A percentile compares a stretch with the other conserved stretches of the same genome.
Evolutionary conservation across 768 basidiomycete species (phyloP).

Genomic region (Amanita rimosa): DNA sequence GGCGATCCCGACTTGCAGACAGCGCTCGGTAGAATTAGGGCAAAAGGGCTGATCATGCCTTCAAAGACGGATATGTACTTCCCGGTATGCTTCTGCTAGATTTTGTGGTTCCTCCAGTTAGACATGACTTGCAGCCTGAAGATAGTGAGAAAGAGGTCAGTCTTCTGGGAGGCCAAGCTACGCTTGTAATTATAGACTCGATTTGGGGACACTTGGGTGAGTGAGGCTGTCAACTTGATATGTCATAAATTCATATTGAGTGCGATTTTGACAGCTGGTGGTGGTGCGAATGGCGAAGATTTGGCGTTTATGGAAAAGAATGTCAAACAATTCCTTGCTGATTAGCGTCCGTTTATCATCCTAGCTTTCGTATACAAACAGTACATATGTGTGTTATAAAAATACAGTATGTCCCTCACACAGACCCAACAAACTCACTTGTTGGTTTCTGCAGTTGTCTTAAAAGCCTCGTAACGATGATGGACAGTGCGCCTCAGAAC

Average conservation of each 20-base stretch:
- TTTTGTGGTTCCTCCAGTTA: not conserved
- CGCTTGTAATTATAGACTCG: slow-evolving; percentile 40
- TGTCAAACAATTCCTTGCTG: slow-evolving; percentile 30
- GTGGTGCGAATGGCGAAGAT: slow-evolving; percentile 27
- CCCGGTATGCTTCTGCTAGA: slow-evolving; percentile 20
- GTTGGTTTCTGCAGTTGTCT: too few species aligned
- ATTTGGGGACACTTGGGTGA: slow-evolving; percentile 48
- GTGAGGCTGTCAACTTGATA: slow-evolving; percentile 5
- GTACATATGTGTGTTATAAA: too few species aligned
- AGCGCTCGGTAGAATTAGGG: slow-evolving; percentile 31
- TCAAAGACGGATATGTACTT: slow-evolving; percentile 51
- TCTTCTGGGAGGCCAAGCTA: slow-evolving; percentile 26
- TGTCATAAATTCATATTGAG: not conserved
- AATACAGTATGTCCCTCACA: too few species aligned
- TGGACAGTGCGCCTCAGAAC: too few species aligned
- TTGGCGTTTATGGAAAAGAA: slow-evolving; percentile 29
- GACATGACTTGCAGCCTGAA: slow-evolving; percentile 30
- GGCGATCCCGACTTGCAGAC: slow-evolving; percentile 31
- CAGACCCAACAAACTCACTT: too few species aligned
- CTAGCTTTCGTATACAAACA: too few species aligned
- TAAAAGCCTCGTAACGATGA: too few species aligned
- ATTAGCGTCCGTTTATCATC: not conserved
- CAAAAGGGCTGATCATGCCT: slow-evolving; percentile 46
- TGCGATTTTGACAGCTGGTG: slow-evolving; percentile 25
- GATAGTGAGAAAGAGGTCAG: slow-evolving; percentile 40